phyloP scores from a whole-genome alignment of 2,329 filamentous ascomycete genomes.

The Periconia macrospinosa region DNA sequence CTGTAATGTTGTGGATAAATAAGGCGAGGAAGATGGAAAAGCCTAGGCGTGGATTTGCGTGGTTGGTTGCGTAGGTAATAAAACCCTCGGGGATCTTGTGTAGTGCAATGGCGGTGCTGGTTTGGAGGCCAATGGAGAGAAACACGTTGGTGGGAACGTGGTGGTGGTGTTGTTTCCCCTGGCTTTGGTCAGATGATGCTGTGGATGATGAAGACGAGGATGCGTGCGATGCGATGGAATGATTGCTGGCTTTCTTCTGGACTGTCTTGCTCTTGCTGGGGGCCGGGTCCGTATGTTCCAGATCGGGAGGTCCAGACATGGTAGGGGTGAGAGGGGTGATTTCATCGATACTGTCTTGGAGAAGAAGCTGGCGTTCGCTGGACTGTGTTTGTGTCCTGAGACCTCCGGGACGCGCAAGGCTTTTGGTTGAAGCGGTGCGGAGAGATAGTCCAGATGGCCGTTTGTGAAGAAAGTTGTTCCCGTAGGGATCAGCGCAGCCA shows the following conservation, averaged over 20 bases:
- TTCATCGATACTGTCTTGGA: conserved; percentile 31
- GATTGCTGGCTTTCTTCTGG: conserved; percentile 16
- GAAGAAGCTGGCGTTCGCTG: conserved; percentile 32
- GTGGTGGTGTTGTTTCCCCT: conserved; percentile 73
- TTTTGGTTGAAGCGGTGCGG: conserved; percentile 10
- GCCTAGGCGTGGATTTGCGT: conserved; percentile 85
- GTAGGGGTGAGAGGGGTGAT: conserved; percentile 22
- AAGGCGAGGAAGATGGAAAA: conserved; percentile 93
- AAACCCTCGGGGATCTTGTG: conserved; percentile 91
- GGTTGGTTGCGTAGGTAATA: conserved; percentile 95
- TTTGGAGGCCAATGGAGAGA: conserved; percentile 92
- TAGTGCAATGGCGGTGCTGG: conserved; percentile 88
- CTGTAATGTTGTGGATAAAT: conserved; percentile 97
- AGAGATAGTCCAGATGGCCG: conserved; percentile 31
- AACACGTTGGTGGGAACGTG: conserved; percentile 95
- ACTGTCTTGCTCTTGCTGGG: conserved; percentile 11
- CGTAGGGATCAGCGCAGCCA: conserved; percentile 64
- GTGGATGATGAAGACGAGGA: conserved; percentile 1
- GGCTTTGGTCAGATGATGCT: conserved; percentile 5
- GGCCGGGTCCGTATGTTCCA: conserved; percentile 17
- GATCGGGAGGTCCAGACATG: conserved; percentile 24
- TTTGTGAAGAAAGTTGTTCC: conserved; percentile 48
- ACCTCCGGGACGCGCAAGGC: conserved; percentile 16
- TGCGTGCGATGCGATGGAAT: conserved; percentile 20
- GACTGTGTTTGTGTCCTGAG: conserved; percentile 26